These are phyloP conservation scores for Gautieria morchelliformis DNA, from an alignment of 768 basidiomycete genomes.

Conservation along the genomic window DNA sequence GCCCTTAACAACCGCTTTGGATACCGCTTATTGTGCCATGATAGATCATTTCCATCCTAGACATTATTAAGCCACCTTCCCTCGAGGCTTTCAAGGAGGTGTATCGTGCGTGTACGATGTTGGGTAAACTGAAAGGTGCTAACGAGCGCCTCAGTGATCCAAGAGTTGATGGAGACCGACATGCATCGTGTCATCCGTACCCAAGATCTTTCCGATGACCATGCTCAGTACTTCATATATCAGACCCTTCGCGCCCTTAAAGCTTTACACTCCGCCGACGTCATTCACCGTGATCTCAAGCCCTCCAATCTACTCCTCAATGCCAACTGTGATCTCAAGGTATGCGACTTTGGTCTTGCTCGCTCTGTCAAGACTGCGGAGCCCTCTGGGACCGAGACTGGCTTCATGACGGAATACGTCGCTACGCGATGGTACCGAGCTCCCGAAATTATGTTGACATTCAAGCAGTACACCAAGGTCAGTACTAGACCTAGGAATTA, in stretches of 20 bases:
- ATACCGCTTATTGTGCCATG: conserved; percentile 17
- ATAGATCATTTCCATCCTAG: conserved; percentile 92
- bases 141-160: background rate
- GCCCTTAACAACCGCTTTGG: background rate
- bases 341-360: conserved; percentile 84
- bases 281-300: conserved; percentile 92
- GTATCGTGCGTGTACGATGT: conserved; percentile 34
- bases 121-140: background rate
- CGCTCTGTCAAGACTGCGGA: conserved; percentile 67
- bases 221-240: conserved; percentile 96
- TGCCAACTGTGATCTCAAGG: conserved; percentile 94
- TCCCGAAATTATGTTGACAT: conserved; percentile 96
- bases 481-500: background rate
- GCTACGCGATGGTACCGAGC: conserved; percentile 98
- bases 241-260: conserved; percentile 93
- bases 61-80: conserved; percentile 75
- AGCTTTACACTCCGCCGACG: conserved; percentile 89
- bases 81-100: conserved; percentile 83
- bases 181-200: conserved; percentile 94
- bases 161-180: conserved; percentile 80
- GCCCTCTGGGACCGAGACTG: conserved; percentile 64
- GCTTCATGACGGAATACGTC: conserved; percentile 90
- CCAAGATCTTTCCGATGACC: conserved; percentile 89
- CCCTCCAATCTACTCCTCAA: conserved; percentile 94
- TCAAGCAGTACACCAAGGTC: conserved; percentile 75